These are phyloP conservation scores for Penicillium arizonense DNA, from an alignment of 495 filamentous ascomycete genomes.

Conservation along the genomic window DNA sequence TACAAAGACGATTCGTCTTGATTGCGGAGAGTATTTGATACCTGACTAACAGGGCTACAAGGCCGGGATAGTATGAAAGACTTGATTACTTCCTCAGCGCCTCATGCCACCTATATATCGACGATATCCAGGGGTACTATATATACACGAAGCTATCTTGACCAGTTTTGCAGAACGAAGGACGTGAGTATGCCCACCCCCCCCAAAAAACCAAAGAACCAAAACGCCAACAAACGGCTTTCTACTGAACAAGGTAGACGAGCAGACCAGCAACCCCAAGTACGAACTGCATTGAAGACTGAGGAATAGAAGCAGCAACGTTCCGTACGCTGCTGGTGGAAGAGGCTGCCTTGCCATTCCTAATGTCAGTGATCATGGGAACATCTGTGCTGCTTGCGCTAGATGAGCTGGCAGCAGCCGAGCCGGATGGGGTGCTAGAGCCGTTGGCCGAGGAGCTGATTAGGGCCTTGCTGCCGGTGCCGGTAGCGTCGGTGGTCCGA, in stretches of 20 bases:
- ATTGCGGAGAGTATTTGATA: too few relatives aligned
- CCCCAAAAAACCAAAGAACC: background rate
- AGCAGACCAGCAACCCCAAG: conserved; percentile 14
- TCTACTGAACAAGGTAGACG: conserved; percentile 17
- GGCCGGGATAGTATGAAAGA: too few relatives aligned
- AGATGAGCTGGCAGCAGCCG: conserved; percentile 6
- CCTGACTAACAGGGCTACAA: too few relatives aligned
- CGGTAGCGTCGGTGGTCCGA: background rate
- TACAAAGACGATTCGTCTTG: too few relatives aligned
- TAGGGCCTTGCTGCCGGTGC: conserved; percentile 15
- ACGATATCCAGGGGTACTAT: conserved; percentile 7
- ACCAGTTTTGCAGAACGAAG: background rate
- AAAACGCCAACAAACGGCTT: background rate
- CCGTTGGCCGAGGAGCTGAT: conserved; percentile 16
- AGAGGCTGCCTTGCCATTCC: conserved; percentile 13
- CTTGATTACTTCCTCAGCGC: background rate
- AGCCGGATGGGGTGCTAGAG: conserved; percentile 15
- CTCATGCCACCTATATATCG: conserved; percentile 1
- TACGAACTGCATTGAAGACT: conserved; percentile 14
- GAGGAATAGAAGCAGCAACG: conserved; percentile 14
- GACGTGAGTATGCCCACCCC: background rate
- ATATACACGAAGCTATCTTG: conserved; percentile 5
- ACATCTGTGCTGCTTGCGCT: conserved; percentile 5
- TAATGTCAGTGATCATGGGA: background rate
- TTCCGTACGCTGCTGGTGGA: conserved; percentile 13